Percentiles rank a stretch among this genome's conserved stretches.
Evolutionary conservation across 2,329 filamentous ascomycete species (phyloP).

Genomic region (Cordyceps fumosorosea): DNA sequence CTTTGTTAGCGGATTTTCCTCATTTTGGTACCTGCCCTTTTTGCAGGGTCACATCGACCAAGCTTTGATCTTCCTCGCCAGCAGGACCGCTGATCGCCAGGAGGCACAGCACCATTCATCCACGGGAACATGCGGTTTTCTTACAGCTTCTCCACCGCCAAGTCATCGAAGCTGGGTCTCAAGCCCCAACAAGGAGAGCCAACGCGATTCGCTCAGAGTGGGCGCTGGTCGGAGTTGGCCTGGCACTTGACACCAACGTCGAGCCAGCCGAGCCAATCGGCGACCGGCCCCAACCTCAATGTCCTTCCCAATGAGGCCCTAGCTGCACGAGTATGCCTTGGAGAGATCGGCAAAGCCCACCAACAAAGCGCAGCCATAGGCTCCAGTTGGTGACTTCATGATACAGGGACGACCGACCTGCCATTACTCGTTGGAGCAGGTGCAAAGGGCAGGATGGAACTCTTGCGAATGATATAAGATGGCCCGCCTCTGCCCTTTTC

Average conservation of each 20-base stretch:
- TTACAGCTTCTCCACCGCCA: neutral
- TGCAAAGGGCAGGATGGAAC: neutral
- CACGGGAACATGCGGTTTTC: neutral
- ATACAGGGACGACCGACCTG: neutral
- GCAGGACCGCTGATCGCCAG: neutral
- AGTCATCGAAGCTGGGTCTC: neutral
- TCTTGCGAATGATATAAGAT: neutral
- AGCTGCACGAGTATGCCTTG: neutral
- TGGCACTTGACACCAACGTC: neutral
- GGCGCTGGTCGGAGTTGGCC: neutral
- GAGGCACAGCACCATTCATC: neutral
- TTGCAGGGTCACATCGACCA: neutral
- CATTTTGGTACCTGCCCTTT: neutral
- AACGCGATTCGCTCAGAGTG: too few species aligned
- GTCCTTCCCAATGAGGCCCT: slow-evolving; percentile 9
- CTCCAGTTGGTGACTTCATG: slow-evolving; percentile 3
- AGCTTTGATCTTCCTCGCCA: neutral
- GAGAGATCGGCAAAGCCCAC: slow-evolving; percentile 2
- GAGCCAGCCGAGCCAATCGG: neutral
- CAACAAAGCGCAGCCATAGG: neutral
- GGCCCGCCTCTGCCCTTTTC: neutral
- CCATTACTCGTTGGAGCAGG: slow-evolving; percentile 5
- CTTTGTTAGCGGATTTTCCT: neutral
- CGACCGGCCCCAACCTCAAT: neutral
- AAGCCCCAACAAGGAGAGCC: too few species aligned